These are phyloP conservation scores for Bipolaris sorokiniana DNA, from an alignment of 2,329 filamentous ascomycete species.

Conservation along the genomic window DNA sequence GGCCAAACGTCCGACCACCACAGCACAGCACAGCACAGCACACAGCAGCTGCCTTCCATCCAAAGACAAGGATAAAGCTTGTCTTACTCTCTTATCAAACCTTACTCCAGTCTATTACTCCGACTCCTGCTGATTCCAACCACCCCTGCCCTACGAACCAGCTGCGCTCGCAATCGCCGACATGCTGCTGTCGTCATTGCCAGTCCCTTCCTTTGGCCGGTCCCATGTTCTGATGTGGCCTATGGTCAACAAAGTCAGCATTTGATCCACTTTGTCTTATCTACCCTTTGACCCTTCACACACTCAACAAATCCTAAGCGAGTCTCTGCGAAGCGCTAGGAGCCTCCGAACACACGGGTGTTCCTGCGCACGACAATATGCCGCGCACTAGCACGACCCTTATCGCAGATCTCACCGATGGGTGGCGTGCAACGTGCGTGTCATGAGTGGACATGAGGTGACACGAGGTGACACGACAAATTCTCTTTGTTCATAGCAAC, in stretches of 20 bases:
- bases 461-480: conserved; percentile 21
- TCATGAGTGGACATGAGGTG: conserved; percentile 14
- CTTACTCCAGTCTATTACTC: not conserved
- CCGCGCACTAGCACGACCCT: conserved; percentile 28
- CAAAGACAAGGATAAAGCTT: not conserved
- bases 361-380: conserved; percentile 34
- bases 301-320: conserved; percentile 24
- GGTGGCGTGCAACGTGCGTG: conserved; percentile 13
- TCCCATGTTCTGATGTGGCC: conserved; percentile 79
- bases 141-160: conserved; percentile 10
- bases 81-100: too few species aligned
- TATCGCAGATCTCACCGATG: conserved; percentile 23
- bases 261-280: conserved; percentile 29
- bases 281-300: conserved; percentile 11
- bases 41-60: not conserved
- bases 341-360: conserved; percentile 18
- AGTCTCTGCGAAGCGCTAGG: conserved; percentile 9
- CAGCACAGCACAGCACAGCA: not conserved
- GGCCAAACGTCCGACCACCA: conserved; percentile 1
- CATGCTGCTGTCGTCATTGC: conserved; percentile 41
- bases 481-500: conserved; percentile 41
- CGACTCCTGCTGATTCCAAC: not conserved
- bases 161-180: conserved; percentile 35
- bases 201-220: conserved; percentile 61
- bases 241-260: conserved; percentile 45